These are phyloP conservation scores for Chamaecrista fasciculata DNA, from an alignment of 306 rosid species.

Conservation along the genomic window DNA sequence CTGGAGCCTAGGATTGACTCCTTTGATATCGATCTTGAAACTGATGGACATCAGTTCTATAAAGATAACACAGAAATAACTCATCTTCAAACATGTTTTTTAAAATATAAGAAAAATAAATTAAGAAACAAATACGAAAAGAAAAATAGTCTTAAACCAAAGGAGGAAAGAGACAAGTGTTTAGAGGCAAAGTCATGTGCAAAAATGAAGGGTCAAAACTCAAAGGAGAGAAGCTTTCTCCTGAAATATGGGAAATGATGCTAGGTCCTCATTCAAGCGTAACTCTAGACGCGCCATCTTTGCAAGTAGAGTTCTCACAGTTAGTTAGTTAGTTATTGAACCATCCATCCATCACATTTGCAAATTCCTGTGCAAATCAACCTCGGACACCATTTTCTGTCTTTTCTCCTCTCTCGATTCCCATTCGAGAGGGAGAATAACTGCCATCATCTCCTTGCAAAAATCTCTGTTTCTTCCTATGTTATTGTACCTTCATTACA, in stretches of 20 bases:
- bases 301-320: slow-evolving; percentile 29
- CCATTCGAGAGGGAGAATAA: background rate
- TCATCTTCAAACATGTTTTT: no score
- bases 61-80: no score
- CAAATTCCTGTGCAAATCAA: background rate
- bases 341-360: background rate
- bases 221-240: background rate
- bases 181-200: background rate
- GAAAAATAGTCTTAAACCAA: no score
- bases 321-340: no score
- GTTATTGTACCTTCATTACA: background rate
- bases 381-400: background rate
- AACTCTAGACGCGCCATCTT: slow-evolving; percentile 15
- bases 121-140: no score
- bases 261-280: no score
- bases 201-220: background rate
- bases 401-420: background rate
- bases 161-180: no score
- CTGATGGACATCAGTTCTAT: no score
- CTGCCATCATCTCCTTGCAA: no score
- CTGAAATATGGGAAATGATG: background rate
- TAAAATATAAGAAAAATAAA: no score
- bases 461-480: background rate
- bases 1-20: no score
- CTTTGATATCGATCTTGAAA: no score